Evolutionary conservation across 1,284 basidiomycete genomes (phyloP).

Genomic region (Lentinus polychrous): DNA sequence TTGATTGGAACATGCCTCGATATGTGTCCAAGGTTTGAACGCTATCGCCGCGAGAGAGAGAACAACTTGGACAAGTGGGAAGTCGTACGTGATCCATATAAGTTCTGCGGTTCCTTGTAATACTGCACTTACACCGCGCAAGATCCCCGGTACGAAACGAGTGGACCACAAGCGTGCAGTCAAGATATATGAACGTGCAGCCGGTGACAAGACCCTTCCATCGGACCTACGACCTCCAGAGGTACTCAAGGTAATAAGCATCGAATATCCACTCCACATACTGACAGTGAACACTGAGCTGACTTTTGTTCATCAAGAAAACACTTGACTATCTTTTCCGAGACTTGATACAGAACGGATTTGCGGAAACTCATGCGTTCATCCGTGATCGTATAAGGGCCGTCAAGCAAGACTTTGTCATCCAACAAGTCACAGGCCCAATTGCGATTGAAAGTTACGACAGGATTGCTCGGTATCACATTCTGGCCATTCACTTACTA

Average conservation of each 20-base stretch:
- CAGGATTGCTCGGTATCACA: conserved; percentile 91
- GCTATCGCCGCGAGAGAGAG: conserved; percentile 86
- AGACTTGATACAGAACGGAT: conserved; percentile 67
- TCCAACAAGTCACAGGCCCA: conserved; percentile 78
- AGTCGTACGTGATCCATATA: conserved; percentile 46
- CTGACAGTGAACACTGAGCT: not conserved
- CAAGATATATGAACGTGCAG: conserved; percentile 92
- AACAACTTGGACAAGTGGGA: conserved; percentile 88
- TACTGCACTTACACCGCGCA: conserved; percentile 32
- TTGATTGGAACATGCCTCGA: conserved; percentile 87
- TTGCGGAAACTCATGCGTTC: conserved; percentile 74
- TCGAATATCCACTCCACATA: not conserved
- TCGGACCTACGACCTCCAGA: conserved; percentile 88
- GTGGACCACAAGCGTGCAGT: conserved; percentile 87
- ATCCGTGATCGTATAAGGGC: conserved; percentile 90
- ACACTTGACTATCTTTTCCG: conserved; percentile 93
- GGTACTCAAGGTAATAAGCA: conserved; percentile 62
- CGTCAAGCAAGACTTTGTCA: conserved; percentile 91
- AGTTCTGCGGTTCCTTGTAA: conserved; percentile 13
- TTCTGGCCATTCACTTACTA: conserved; percentile 78
- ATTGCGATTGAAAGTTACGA: conserved; percentile 89
- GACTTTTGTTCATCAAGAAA: conserved; percentile 34
- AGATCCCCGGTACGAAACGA: conserved; percentile 69
- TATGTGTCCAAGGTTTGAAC: conserved; percentile 94
- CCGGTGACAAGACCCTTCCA: conserved; percentile 87